Percentiles rank a stretch among this genome's conserved stretches.
phyloP scores from a whole-genome alignment of 257 asterid genomes.

The Plantago ovata region DNA sequence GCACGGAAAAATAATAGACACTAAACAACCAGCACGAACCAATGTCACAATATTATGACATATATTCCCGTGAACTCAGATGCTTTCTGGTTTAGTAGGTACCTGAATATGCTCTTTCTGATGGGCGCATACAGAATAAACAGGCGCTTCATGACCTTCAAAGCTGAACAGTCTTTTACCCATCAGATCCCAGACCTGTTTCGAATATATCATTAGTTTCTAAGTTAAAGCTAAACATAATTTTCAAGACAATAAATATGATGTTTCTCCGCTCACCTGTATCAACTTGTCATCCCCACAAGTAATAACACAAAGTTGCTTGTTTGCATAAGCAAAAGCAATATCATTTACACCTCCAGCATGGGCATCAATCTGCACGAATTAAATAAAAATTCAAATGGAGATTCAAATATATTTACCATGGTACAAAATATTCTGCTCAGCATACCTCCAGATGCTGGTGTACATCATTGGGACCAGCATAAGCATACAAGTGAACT shows the following conservation, averaged over 20 bases:
- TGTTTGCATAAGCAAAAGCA: constrained; percentile 94
- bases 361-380: constrained; percentile 87
- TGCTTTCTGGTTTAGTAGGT: not conserved
- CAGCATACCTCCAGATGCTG: constrained; percentile 79
- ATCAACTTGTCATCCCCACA: constrained; percentile 97
- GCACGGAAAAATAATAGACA: too few species aligned
- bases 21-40: too few species aligned
- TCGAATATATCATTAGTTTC: constrained; percentile 36
- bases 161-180: constrained; percentile 84
- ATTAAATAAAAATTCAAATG: constrained; percentile 22
- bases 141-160: constrained; percentile 99
- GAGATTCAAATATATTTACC: constrained; percentile 12
- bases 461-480: constrained; percentile 77
- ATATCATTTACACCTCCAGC: constrained; percentile 87
- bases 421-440: constrained; percentile 6
- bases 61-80: too few species aligned
- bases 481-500: constrained; percentile 76
- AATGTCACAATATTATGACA: too few species aligned
- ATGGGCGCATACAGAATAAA: constrained; percentile 94
- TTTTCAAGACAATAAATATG: constrained; percentile 4
- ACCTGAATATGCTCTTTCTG: constrained; percentile 98
- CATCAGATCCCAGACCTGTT: constrained; percentile 94
- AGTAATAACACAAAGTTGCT: constrained; percentile 81
- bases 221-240: constrained; percentile 10
- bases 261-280: constrained; percentile 49